phyloP scores from a whole-genome alignment of 2,329 filamentous ascomycete genomes.

The Cercospora beticola region DNA sequence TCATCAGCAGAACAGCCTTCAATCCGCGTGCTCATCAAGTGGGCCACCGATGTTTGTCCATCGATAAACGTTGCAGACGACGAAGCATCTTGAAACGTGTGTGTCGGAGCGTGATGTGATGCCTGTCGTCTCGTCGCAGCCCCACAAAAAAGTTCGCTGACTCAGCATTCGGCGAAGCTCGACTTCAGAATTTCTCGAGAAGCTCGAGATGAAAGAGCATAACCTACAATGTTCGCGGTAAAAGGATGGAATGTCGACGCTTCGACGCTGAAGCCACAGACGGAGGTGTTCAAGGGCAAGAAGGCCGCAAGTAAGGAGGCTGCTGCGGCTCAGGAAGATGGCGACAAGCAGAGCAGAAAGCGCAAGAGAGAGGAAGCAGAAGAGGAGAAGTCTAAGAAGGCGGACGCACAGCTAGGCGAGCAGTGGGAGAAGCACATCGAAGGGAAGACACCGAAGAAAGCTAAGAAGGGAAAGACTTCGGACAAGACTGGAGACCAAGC shows the following conservation, averaged over 20 bases:
- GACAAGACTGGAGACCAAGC: constrained; percentile 24
- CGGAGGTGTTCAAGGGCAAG: constrained; percentile 40
- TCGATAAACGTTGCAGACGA: background rate
- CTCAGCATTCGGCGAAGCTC: background rate
- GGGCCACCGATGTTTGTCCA: constrained; percentile 10
- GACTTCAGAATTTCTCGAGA: constrained; percentile 13
- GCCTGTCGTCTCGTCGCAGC: background rate
- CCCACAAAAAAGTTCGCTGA: background rate
- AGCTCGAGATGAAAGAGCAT: background rate
- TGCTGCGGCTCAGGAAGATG: constrained; percentile 43
- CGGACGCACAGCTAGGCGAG: constrained; percentile 65
- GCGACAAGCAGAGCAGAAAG: constrained; percentile 52
- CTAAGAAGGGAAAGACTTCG: constrained; percentile 32
- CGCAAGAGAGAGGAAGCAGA: constrained; percentile 35
- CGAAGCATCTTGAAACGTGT: background rate
- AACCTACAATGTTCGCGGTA: constrained; percentile 79
- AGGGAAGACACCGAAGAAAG: constrained; percentile 51
- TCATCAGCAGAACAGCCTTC: background rate
- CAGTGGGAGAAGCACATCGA: constrained; percentile 81
- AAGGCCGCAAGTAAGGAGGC: constrained; percentile 22
- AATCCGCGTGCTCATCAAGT: background rate
- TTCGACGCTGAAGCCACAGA: constrained; percentile 69
- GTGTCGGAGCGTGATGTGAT: constrained; percentile 1
- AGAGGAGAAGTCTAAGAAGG: constrained; percentile 54
- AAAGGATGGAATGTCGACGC: constrained; percentile 85